Evolutionary conservation across 2,329 filamentous ascomycete species (phyloP).

Genomic region (Xylariaceae sp.): DNA sequence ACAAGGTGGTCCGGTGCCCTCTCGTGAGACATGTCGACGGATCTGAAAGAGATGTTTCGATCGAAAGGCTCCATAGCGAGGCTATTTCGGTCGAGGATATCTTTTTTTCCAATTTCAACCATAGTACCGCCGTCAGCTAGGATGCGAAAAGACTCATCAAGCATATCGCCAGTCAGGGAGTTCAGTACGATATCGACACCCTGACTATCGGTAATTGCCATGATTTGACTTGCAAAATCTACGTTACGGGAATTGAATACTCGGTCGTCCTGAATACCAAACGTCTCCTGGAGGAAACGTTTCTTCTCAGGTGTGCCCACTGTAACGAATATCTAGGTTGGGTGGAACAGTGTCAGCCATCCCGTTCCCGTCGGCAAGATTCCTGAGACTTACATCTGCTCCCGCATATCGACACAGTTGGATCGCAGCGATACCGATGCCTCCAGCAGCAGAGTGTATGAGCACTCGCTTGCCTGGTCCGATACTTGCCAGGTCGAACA

Average conservation of each 20-base stretch:
- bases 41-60: constrained; percentile 26
- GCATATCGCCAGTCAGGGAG: constrained; percentile 31
- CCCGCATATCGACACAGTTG: constrained; percentile 12
- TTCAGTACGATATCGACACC: constrained; percentile 31
- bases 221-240: constrained; percentile 40
- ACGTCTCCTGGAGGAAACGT: constrained; percentile 38
- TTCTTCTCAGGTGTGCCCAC: constrained; percentile 31
- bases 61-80: constrained; percentile 34
- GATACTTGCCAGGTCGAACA: constrained; percentile 40
- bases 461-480: constrained; percentile 32
- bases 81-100: constrained; percentile 26
- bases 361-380: not conserved
- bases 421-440: constrained; percentile 26
- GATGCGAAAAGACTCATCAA: constrained; percentile 30
- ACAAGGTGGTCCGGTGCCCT: constrained; percentile 3
- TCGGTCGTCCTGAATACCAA: constrained; percentile 39
- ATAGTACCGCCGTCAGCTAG: constrained; percentile 29
- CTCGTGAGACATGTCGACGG: constrained; percentile 25
- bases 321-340: constrained; percentile 30
- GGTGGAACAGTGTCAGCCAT: not conserved
- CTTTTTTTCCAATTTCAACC: constrained; percentile 33
- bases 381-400: constrained; percentile 14
- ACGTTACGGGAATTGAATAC: constrained; percentile 40
- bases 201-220: constrained; percentile 33
- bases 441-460: constrained; percentile 30